phyloP scores from a whole-genome alignment of 441 rosid species.

The Corymbia calophylla region DNA sequence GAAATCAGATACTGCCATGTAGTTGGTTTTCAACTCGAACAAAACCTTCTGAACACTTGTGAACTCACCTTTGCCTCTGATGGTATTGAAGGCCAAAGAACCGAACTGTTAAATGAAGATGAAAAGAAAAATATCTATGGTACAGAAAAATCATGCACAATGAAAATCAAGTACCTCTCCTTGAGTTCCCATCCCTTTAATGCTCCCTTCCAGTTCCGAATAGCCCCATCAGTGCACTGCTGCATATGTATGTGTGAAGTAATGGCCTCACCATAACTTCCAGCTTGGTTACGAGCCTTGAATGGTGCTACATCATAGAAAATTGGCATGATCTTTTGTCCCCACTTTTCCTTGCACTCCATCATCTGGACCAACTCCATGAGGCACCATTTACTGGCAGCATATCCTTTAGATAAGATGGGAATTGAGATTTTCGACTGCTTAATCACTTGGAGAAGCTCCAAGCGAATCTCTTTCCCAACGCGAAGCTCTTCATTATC shows the following conservation, averaged over 20 bases:
- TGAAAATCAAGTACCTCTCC: neutral
- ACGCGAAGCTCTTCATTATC: neutral
- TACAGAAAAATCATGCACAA: neutral
- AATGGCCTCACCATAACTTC: neutral
- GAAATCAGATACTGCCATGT: fast-evolving
- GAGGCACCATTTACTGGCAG: neutral
- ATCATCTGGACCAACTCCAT: neutral
- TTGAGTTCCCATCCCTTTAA: neutral
- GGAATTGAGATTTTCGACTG: neutral
- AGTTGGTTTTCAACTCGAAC: neutral
- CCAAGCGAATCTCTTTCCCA: neutral
- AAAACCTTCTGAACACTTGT: fast-evolving
- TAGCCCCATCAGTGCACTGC: neutral
- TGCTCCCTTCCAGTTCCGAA: neutral
- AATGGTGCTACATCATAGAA: neutral
- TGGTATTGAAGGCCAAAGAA: neutral
- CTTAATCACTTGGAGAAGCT: neutral
- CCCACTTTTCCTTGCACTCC: neutral
- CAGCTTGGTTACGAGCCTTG: neutral
- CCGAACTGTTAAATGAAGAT: neutral
- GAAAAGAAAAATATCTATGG: neutral
- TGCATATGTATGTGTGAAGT: neutral
- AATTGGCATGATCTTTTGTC: neutral
- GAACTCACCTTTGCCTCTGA: neutral
- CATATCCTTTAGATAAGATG: neutral